Percentiles rank a stretch among this genome's conserved stretches.
phyloP scores from a whole-genome alignment of 805 yeast species.

The Komagataella populi region DNA sequence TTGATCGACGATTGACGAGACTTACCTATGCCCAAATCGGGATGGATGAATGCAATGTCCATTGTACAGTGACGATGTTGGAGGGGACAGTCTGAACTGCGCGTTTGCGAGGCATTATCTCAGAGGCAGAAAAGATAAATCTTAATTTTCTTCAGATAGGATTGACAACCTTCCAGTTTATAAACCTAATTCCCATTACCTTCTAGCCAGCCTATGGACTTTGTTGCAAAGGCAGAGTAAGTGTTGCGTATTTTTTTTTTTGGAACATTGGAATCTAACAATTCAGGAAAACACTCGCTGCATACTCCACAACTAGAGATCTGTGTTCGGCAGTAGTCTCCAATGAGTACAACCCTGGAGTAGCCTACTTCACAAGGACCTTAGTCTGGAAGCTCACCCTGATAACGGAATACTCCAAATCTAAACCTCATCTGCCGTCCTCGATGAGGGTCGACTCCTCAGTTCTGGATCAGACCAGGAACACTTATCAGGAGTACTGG shows the following conservation, averaged over 20 bases:
- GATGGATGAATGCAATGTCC: constrained; percentile 81
- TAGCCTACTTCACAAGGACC: constrained; percentile 10
- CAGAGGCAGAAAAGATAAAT: not conserved
- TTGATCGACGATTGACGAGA: not conserved
- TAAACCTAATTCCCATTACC: not conserved
- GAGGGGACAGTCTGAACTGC: not conserved
- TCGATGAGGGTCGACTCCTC: constrained; percentile 4
- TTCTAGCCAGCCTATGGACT: not conserved
- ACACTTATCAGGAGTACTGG: constrained; percentile 7
- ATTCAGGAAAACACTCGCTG: constrained; percentile 2
- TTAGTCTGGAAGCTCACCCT: constrained; percentile 12
- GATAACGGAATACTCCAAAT: constrained; percentile 4
- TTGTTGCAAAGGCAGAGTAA: constrained; percentile 1
- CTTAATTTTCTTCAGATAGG: not conserved
- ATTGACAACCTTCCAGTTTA: not conserved
- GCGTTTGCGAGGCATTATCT: not conserved
- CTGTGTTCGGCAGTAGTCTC: constrained; percentile 1
- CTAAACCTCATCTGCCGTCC: not conserved
- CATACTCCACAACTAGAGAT: constrained; percentile 1
- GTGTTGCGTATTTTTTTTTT: not conserved
- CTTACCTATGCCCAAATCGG: constrained; percentile 84
- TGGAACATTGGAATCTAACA: not conserved
- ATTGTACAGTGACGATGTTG: constrained; percentile 9
- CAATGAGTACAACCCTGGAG: constrained; percentile 5
- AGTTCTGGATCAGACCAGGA: constrained; percentile 8